Evolutionary conservation across 345 rosid species (phyloP), one percentile per base, ranked within the genome.

Genomic region (Heritiera littoralis): DNA sequence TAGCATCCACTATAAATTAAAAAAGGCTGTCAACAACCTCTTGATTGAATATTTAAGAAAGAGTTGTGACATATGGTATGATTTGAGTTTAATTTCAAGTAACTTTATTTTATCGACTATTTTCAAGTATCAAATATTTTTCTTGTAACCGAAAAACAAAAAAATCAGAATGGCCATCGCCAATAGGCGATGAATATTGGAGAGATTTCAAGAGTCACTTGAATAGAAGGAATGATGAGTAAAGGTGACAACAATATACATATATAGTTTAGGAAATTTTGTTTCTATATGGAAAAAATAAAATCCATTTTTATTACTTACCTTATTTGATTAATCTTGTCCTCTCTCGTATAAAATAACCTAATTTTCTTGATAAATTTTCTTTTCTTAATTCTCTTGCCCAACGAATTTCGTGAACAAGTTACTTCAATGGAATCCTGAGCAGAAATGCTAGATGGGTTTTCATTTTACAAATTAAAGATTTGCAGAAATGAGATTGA

Each of bases 361-460:
- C 38, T 35, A 35, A 35, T 35, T 35, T 35, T 35, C 38, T 3
- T 35, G 3, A 35, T 35, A 35, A 35, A 9, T 5, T 6, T n/a
- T 20, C 28, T 14, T 7, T 12, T 45, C 23, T 23, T 28, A 41
- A 15, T 51, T 51, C 30, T 0, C 40, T 32, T 32, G 3, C 4
- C 75, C 13, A 32, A 51, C 30, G 28, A 72, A 52, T 32, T 52
- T 32, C 61, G 15, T 52, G 3, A 72, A 49, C 13, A 51, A 17
- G 6, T 51, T 52, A 61, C 61, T 72, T 17, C 46, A 52, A 72
- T 72, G 75, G 75, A 72, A 52, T 72, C 75, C 58, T 14, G 61
- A 8, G 75, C 75, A 17, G 46, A 32, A 52, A 72, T 72, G 63
- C 46, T 72, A 52, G 7, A 51, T 52, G 56, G 14, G 56, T 52